These are phyloP conservation scores for Puccinia coronata DNA, from an alignment of 1,284 basidiomycete genomes.

Conservation along the genomic window DNA sequence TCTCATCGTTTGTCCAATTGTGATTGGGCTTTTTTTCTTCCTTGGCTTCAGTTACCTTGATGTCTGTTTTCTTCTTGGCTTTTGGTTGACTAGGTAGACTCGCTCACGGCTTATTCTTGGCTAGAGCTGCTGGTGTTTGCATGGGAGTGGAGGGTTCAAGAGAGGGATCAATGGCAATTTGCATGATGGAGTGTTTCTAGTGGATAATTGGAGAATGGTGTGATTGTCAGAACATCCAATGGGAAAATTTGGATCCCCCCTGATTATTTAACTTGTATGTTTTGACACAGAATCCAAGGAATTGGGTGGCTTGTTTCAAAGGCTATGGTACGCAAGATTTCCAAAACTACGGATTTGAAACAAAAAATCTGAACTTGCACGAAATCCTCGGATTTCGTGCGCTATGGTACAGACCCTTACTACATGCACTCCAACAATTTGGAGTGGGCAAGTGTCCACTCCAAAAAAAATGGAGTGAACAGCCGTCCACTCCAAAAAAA, in stretches of 20 bases:
- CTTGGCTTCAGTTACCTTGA: not conserved
- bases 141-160: too few relatives aligned
- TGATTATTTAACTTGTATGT: not conserved
- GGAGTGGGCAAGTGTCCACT: too few relatives aligned
- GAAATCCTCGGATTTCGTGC: not conserved
- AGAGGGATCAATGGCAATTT: too few relatives aligned
- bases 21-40: not conserved
- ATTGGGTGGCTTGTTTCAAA: not conserved
- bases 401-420: too few relatives aligned
- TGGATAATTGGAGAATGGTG: too few relatives aligned
- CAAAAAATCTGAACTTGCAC: too few relatives aligned
- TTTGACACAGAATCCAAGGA: not conserved
- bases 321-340: constrained; percentile 3
- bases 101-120: not conserved
- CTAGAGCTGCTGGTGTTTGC: too few relatives aligned
- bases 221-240: not conserved
- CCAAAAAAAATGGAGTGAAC: too few relatives aligned
- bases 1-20: constrained; percentile 5
- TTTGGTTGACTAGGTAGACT: not conserved
- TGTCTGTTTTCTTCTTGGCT: too few relatives aligned
- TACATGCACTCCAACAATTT: too few relatives aligned
- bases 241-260: not conserved
- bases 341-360: not conserved
- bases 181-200: too few relatives aligned
- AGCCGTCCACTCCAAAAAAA: too few relatives aligned